Base-by-base conservation (phyloP, 108 stramenopile species). In the Discostella stelligeroides region DNA sequence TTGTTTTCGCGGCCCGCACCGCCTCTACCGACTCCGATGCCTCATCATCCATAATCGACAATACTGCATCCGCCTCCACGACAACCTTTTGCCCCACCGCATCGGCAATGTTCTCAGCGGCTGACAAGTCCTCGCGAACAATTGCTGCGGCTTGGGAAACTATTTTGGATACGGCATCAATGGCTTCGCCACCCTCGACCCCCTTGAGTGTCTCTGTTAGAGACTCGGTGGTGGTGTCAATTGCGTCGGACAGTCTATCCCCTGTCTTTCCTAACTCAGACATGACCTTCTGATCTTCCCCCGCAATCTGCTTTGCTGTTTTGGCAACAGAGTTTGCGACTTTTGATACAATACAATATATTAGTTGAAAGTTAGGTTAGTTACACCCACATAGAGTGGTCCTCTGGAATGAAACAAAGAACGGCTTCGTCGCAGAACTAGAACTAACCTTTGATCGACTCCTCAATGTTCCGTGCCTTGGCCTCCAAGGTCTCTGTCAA, bases 261-360 rank as follows among this genome's bases (percentile, higher is more conserved):
- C 50, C 54, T 7, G 66, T 57, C 53, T 55, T 54, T 55, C 56
- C 66, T 24, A 68, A 11, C 51, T 68, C 38, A n/a, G 55, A 42
- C 29, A 68, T 5, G 13, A 53, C 28, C 2, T 15, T 37, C 0
- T 41, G 47, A 53, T 68, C 66, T 11, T 57, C 55, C 10, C 10
- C 18, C 21, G 51, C 53, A 25, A 68, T 55, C 40, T 68, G 25
- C 53, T 41, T 68, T 4, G 66, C 55, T 2, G 40, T 68, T 29
- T 42, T 68, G 30, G 66, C 66, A 11, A 21, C 66, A 18, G 3
- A 3, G 18, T 47, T 18, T 15, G 46, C 46, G 17, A 2, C 46
- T 47, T n/a, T n/a, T n/a, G n/a, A n/a, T n/a, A n/a, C n/a, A n/a
- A n/a, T n/a, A n/a, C n/a, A n/a, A n/a, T n/a, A n/a, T n/a, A n/a